These are phyloP conservation scores for Aquilaria yunnanensis DNA, from an alignment of 345 rosid species.

Conservation along the genomic window DNA sequence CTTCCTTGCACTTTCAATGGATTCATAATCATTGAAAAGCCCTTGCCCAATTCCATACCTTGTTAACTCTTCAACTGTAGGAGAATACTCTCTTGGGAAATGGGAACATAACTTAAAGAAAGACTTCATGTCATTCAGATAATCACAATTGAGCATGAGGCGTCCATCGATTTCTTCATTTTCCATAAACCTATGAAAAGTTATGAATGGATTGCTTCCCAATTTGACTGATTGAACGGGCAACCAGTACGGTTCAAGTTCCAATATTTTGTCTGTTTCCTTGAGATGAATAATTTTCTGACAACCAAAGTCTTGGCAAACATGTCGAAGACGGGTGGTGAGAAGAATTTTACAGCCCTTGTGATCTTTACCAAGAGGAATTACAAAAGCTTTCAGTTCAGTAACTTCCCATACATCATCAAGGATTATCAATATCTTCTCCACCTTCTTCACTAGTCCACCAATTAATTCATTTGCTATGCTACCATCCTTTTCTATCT, in stretches of 20 bases:
- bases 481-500: too few relatives aligned
- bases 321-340: not conserved
- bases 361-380: too few relatives aligned
- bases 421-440: not conserved
- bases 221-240: not conserved
- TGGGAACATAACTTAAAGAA: not conserved
- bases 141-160: conserved; percentile 3
- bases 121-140: not conserved
- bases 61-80: too few relatives aligned
- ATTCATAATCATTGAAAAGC: not conserved
- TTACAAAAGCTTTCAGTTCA: not conserved
- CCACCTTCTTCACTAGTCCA: too few relatives aligned
- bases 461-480: not conserved
- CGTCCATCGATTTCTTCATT: not conserved
- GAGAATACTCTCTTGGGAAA: not conserved
- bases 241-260: not conserved
- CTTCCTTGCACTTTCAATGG: not conserved
- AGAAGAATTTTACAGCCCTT: not conserved
- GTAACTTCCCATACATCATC: not conserved
- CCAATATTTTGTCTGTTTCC: too few relatives aligned
- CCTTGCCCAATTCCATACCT: not conserved
- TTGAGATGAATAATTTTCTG: too few relatives aligned
- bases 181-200: not conserved
- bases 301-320: not conserved
- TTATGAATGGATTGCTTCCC: conserved; percentile 3